Evolutionary conservation across 345 rosid species (phyloP).

Genomic region (Pistacia atlantica): DNA sequence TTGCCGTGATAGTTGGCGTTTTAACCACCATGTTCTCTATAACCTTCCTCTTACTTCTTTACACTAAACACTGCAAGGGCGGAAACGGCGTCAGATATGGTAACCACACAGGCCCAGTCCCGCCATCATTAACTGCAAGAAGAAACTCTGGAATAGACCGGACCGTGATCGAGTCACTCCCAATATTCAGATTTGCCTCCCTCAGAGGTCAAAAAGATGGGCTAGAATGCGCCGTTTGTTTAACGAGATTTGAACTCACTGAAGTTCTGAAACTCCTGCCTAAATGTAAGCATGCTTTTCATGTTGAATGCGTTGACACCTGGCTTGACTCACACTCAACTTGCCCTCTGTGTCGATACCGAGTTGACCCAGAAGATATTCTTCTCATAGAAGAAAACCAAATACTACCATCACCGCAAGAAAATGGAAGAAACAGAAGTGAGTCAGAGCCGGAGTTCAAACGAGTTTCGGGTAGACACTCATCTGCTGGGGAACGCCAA

Average conservation of each 20-base stretch:
- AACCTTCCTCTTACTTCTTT: slow-evolving; percentile 78
- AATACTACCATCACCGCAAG: background rate
- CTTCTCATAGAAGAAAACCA: slow-evolving; percentile 46
- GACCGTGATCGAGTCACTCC: slow-evolving; percentile 69
- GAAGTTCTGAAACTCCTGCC: slow-evolving; percentile 73
- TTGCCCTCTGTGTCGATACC: slow-evolving; percentile 90
- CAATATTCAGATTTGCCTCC: slow-evolving; percentile 79
- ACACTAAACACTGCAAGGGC: slow-evolving; percentile 75
- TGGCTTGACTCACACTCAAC: slow-evolving; percentile 98
- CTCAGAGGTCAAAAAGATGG: slow-evolving; percentile 77
- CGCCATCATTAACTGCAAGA: slow-evolving; percentile 22
- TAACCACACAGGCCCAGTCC: background rate
- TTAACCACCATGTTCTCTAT: slow-evolving; percentile 67
- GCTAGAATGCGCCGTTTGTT: slow-evolving; percentile 84
- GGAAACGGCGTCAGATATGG: slow-evolving; percentile 25
- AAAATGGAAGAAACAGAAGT: slow-evolving; percentile 15
- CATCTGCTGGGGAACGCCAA: slow-evolving; percentile 60
- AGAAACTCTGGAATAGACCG: slow-evolving; percentile 84
- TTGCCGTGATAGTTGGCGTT: slow-evolving; percentile 60
- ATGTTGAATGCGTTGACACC: slow-evolving; percentile 90
- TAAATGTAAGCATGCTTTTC: slow-evolving; percentile 92
- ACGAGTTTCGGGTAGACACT: slow-evolving; percentile 71
- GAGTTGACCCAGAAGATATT: slow-evolving; percentile 90
- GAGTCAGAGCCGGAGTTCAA: background rate
- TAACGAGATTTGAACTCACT: slow-evolving; percentile 56